Evolutionary conservation across 805 yeast species (phyloP).

Genomic region (Zygotorulaspora chibaensis): DNA sequence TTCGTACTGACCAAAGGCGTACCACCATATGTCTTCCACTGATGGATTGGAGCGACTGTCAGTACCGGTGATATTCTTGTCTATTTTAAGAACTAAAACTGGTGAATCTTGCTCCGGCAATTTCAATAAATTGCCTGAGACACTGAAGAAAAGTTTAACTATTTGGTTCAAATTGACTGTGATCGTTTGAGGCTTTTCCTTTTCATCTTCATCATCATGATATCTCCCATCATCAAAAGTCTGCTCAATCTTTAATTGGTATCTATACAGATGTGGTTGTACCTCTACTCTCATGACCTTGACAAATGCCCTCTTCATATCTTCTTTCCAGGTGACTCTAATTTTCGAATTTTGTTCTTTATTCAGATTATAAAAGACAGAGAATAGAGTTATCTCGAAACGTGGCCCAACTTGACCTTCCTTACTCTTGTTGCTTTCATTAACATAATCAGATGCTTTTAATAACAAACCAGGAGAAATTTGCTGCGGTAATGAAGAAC

Average conservation of each 20-base stretch:
- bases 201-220: slow-evolving; percentile 54
- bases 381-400: slow-evolving; percentile 53
- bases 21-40: slow-evolving; percentile 40
- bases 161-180: slow-evolving; percentile 41
- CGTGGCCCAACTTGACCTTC: slow-evolving; percentile 51
- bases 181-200: slow-evolving; percentile 34
- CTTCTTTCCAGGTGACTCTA: slow-evolving; percentile 69
- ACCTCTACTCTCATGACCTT: slow-evolving; percentile 35
- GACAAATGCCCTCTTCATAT: slow-evolving; percentile 52
- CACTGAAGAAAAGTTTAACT: slow-evolving; percentile 57
- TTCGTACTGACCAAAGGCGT: slow-evolving; percentile 47
- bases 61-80: slow-evolving; percentile 25
- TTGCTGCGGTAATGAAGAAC: slow-evolving; percentile 44
- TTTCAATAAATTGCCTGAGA: slow-evolving; percentile 60
- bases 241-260: slow-evolving; percentile 48
- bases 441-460: slow-evolving; percentile 53
- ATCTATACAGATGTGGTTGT: slow-evolving; percentile 32
- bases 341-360: slow-evolving; percentile 26
- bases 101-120: slow-evolving; percentile 61
- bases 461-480: slow-evolving; percentile 63
- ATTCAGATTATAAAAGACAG: slow-evolving; percentile 59
- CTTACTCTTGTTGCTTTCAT: slow-evolving; percentile 15
- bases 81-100: slow-evolving; percentile 57
- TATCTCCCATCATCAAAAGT: slow-evolving; percentile 67
- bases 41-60: slow-evolving; percentile 21